Percentiles rank a stretch among this genome's conserved stretches.
Evolutionary conservation across 495 filamentous ascomycete species (phyloP).

Genomic region (Penicillium simplicissimum): DNA sequence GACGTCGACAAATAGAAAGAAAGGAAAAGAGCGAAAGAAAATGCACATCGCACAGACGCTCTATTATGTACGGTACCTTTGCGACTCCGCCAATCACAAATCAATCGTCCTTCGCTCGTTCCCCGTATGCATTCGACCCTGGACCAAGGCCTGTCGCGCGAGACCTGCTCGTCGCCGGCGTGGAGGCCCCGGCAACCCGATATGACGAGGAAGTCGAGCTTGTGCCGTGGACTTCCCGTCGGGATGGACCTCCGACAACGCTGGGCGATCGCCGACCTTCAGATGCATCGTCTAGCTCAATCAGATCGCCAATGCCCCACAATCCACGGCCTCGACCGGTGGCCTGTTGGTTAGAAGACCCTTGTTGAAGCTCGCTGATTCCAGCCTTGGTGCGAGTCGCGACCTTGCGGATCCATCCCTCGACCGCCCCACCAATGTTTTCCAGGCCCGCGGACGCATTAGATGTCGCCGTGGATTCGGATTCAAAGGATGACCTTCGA

Average conservation of each 20-base stretch:
- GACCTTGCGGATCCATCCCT: slow-evolving; percentile 84
- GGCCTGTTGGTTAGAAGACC: slow-evolving; percentile 31
- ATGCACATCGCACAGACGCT: slow-evolving; percentile 20
- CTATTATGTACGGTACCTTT: slow-evolving; percentile 37
- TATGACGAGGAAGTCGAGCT: slow-evolving; percentile 29
- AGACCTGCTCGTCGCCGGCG: slow-evolving; percentile 45
- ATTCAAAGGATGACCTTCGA: slow-evolving; percentile 44
- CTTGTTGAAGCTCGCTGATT: slow-evolving; percentile 45
- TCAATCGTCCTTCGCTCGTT: slow-evolving; percentile 39
- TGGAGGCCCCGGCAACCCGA: slow-evolving; percentile 30
- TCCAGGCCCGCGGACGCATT: slow-evolving; percentile 64
- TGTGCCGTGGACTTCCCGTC: slow-evolving; percentile 21
- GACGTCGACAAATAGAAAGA: slow-evolving; percentile 1
- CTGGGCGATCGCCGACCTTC: slow-evolving; percentile 34
- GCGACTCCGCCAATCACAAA: slow-evolving; percentile 16
- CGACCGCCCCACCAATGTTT: slow-evolving; percentile 79
- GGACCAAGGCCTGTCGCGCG: slow-evolving; percentile 30
- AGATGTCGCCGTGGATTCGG: slow-evolving; percentile 43
- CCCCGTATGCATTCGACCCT: slow-evolving; percentile 15
- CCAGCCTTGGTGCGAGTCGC: slow-evolving; percentile 53
- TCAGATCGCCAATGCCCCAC: slow-evolving; percentile 66
- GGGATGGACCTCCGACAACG: slow-evolving; percentile 21
- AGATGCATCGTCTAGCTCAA: slow-evolving; percentile 74
- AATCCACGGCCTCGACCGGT: slow-evolving; percentile 36
- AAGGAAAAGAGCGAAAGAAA: slow-evolving; percentile 15